phyloP scores from a whole-genome alignment of 495 filamentous ascomycete species.

The Aspergillus sparsus region DNA sequence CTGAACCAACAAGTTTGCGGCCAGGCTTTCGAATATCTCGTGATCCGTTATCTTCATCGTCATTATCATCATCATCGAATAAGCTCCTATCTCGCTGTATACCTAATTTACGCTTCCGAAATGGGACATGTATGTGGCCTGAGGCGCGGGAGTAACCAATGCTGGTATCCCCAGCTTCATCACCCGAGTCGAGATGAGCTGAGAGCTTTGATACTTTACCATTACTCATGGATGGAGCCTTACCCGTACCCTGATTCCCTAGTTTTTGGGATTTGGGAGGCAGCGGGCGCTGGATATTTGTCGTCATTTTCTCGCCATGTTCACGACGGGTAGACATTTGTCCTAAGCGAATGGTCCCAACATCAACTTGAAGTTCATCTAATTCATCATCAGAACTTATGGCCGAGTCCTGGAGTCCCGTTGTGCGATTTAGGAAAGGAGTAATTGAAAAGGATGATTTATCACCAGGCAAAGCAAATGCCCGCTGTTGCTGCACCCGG shows the following conservation, averaged over 20 bases:
- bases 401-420: conserved; percentile 50
- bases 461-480: conserved; percentile 65
- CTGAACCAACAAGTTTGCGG: conserved; percentile 33
- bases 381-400: conserved; percentile 36
- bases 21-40: conserved; percentile 35
- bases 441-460: conserved; percentile 93
- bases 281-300: background rate
- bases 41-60: conserved; percentile 41
- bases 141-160: conserved; percentile 3
- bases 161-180: conserved; percentile 7
- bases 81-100: conserved; percentile 62
- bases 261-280: background rate
- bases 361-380: conserved; percentile 25
- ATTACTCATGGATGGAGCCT: background rate
- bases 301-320: background rate
- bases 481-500: conserved; percentile 53
- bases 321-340: background rate
- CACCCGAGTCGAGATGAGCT: conserved; percentile 6
- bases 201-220: conserved; percentile 2
- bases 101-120: conserved; percentile 76
- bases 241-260: background rate
- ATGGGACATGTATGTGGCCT: conserved; percentile 54
- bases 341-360: background rate
- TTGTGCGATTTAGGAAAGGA: conserved; percentile 81
- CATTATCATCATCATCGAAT: conserved; percentile 76